Percentiles rank a stretch among this genome's conserved stretches.
Conservation (phyloP, 2,329 filamentous ascomycete species). For the Neofusicoccum parvum region DNA sequence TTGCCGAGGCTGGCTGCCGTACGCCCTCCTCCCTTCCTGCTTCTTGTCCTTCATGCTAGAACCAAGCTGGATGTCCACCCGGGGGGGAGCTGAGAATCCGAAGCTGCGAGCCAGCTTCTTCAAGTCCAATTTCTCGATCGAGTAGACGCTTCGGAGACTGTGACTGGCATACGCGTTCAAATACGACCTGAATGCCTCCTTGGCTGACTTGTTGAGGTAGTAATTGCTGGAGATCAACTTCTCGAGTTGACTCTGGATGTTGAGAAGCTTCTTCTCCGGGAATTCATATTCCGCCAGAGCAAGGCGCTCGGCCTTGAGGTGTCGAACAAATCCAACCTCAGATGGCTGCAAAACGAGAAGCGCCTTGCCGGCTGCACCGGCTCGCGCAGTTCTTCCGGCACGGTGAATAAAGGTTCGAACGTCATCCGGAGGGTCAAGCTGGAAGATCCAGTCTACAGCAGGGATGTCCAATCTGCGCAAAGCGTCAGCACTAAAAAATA, state of each 20-base stretch:
- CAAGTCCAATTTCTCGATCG: constrained; percentile 79
- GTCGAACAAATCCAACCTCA: constrained; percentile 88
- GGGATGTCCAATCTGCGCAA: constrained; percentile 88
- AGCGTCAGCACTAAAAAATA: too few relatives aligned
- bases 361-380: constrained; percentile 76
- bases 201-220: constrained; percentile 76
- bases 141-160: constrained; percentile 78
- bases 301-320: constrained; percentile 59
- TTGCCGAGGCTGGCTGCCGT: constrained; percentile 78
- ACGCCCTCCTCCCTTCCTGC: constrained; percentile 65
- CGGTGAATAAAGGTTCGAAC: constrained; percentile 80
- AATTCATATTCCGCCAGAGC: constrained; percentile 98
- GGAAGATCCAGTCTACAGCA: constrained; percentile 92
- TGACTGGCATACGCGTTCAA: constrained; percentile 93
- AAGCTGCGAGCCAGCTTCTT: constrained; percentile 84
- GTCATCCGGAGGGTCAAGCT: constrained; percentile 93
- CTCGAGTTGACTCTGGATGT: constrained; percentile 74
- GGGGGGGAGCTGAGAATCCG: constrained; percentile 74
- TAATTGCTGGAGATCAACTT: constrained; percentile 95
- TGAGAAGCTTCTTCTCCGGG: constrained; percentile 86
- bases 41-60: constrained; percentile 76
- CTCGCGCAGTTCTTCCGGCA: constrained; percentile 90
- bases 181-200: constrained; percentile 62
- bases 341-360: constrained; percentile 91
- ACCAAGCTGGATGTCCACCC: constrained; percentile 77